Conservation (phyloP, 441 rosid species). For the Gossypium gossypioides region DNA sequence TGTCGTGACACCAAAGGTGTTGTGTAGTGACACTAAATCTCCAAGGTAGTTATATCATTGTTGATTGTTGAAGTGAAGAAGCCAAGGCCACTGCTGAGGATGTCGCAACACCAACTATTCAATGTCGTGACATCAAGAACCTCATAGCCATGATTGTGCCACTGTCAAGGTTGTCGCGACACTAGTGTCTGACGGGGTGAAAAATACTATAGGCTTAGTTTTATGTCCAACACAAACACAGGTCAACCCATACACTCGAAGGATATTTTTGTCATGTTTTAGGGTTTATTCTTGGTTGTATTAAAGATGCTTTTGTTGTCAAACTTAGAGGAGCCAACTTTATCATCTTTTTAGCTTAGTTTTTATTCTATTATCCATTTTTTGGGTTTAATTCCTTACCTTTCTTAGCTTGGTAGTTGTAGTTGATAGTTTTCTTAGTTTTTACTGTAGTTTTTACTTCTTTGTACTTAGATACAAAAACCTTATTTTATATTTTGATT, state of each 20-base stretch:
- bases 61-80: background rate
- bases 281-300: background rate
- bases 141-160: background rate
- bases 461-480: background rate
- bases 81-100: background rate
- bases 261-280: background rate
- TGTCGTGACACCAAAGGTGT: background rate
- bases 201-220: background rate
- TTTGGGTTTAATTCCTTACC: background rate
- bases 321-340: background rate
- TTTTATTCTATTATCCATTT: background rate
- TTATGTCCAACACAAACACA: background rate
- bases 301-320: background rate
- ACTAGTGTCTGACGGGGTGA: background rate
- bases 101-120: background rate
- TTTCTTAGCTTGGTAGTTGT: background rate
- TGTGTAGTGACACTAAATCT: background rate
- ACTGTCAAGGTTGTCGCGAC: background rate
- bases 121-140: background rate
- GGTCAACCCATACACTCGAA: background rate
- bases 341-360: background rate
- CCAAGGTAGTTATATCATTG: background rate
- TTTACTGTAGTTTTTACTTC: background rate
- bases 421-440: background rate
- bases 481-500: too few species aligned